Base-by-base conservation (phyloP, 805 yeast species). In the Cyberlindnera mississippiensis region DNA sequence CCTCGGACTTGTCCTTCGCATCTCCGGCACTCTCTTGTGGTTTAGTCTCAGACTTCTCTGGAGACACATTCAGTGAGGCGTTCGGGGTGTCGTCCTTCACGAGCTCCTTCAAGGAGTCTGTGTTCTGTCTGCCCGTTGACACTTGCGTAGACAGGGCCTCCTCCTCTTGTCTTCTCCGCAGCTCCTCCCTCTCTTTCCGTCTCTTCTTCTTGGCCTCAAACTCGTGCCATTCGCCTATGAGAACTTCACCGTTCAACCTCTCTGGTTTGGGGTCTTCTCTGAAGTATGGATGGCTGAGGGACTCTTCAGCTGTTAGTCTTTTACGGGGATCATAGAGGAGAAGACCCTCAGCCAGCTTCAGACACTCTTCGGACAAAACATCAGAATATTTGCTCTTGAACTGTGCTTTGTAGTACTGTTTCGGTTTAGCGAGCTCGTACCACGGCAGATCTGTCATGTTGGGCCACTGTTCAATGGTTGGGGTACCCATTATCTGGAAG, bases 401-500 rank as follows among this genome's bases (percentile, higher is more conserved):
- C 28, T 46, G 48, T 13, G 59, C 44, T n/a, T 45, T 45, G 39
- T 46, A 55, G 33, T 52, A 59, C 33, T 54, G 50, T 6, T 50
- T 55, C 42, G 95, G 93, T 52, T 82, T 71, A 24, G 89, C 60
- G 75, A 91, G 74, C 55, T 86, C 93, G 67, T 82, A 89, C 99
- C 99, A 93, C 0, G 99, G 98, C 57, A 90, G 68, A 26, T 75
- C 68, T 46, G 76, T 79, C n/a, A 84, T 73, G 6, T 71, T 76
- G 0, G 96, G 91, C 96, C 97, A 93, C 28, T 71, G 70, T 9
- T 72, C 73, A 2, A 66, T 55, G 3, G 76, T 72, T 6, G 97
- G 96, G 0, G 96, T 83, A 1, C 99, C 99, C 91, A 91, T 77
- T 99, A 93, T 85, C 61, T 85, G 82, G 74, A 90, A 93, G 29